Evolutionary conservation across 1,284 basidiomycete genomes (phyloP), one percentile per base, ranked within the genome.

Genomic region (Ceratobasidium sp.): DNA sequence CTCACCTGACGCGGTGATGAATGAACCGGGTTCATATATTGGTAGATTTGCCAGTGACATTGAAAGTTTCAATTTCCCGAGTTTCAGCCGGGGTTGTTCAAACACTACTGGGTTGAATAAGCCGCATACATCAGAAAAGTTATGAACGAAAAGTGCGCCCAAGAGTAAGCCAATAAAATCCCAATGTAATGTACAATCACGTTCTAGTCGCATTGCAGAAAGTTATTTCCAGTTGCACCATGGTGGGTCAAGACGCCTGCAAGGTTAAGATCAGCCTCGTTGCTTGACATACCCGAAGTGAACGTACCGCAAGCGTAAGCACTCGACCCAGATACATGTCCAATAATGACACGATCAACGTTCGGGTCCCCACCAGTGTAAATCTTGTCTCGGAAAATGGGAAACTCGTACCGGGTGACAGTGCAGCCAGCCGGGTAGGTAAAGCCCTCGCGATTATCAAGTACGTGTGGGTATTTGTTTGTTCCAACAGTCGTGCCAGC

Each of bases 341-440:
- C 57, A 47, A 60, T 47, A 42, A 60, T 60, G 8, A 60, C 57
- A 31, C 57, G 57, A 29, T 60, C 57, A 15, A 60, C 57, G 27
- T 42, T 60, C 31, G 57, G 57, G 42, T 60, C 57, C 15, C 57
- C 57, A 47, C 57, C 57, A 34, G 57, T 60, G 20, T 60, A 60
- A 22, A 60, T 45, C 3, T 60, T 6, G 10, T 32, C 13, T 20
- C 45, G 42, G 35, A 60, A 60, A 27, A 60, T 47, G 2, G 57
- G 57, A 31, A 60, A 60, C 27, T 60, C 57, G 27, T 60, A 60
- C 40, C 57, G 57, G 13, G 57, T 60, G 31, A 60, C 57, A 20
- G 57, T 60, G 31, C 57, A 60, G 22, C 57, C 57, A 32, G 57
- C n/a, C 22, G 57, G 57, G n/a, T 60, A 60, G 27, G 57, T 60